These are phyloP conservation scores for Scleromitrula shiraiana DNA, from an alignment of 2,329 filamentous ascomycete genomes.

Conservation along the genomic window DNA sequence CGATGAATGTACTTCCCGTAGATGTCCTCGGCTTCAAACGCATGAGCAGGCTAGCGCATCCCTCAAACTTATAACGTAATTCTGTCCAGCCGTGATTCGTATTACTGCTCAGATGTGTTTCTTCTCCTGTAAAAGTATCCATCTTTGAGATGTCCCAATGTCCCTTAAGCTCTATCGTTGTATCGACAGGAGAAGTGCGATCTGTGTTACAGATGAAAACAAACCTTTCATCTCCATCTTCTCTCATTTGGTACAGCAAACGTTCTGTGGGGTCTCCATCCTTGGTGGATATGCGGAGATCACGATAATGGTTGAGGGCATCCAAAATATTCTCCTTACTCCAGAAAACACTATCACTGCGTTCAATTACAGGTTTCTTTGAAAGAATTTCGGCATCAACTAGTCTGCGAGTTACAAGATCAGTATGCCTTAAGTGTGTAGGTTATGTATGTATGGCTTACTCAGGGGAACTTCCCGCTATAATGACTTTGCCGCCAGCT, in stretches of 20 bases:
- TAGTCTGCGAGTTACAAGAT: not conserved
- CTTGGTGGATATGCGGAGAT: constrained; percentile 18
- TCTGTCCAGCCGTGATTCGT: constrained; percentile 19
- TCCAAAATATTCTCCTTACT: constrained; percentile 17
- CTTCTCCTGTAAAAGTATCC: constrained; percentile 25
- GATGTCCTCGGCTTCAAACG: constrained; percentile 15
- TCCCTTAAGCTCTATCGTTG: constrained; percentile 22
- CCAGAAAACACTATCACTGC: constrained; percentile 18
- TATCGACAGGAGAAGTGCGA: constrained; percentile 16
- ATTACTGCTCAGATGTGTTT: constrained; percentile 4
- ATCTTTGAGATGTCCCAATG: constrained; percentile 24
- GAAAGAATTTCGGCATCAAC: constrained; percentile 8
- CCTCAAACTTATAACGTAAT: constrained; percentile 25
- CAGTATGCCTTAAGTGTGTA: no score
- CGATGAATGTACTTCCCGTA: no score
- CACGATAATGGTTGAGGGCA: constrained; percentile 20
- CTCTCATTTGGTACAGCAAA: constrained; percentile 28
- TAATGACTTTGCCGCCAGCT: constrained; percentile 21
- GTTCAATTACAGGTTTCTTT: constrained; percentile 10
- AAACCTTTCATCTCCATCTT: constrained; percentile 25
- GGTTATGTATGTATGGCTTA: no score
- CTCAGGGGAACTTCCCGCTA: constrained; percentile 21
- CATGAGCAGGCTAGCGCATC: constrained; percentile 27
- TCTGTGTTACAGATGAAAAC: constrained; percentile 30
- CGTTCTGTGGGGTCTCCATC: constrained; percentile 10